A percentile compares a stretch with the other conserved stretches of the same genome.
These are phyloP conservation scores for Pseudotulostoma volvatum DNA, from an alignment of 495 filamentous ascomycete genomes.

Conservation along the genomic window DNA sequence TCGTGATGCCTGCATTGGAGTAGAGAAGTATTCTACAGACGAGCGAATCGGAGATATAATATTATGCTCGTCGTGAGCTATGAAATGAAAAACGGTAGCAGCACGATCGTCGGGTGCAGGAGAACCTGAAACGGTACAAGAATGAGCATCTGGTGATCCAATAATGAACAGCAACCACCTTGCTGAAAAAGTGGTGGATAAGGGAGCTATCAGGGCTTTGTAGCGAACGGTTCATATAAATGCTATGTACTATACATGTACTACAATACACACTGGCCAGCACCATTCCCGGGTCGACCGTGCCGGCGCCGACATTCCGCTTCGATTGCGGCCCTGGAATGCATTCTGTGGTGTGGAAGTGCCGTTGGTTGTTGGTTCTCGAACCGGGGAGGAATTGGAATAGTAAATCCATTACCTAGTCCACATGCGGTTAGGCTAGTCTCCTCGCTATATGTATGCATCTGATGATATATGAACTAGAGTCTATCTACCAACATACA, in stretches of 20 bases:
- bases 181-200: slow-evolving; percentile 12
- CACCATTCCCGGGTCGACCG: slow-evolving; percentile 10
- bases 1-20: background rate
- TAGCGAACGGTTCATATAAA: slow-evolving; percentile 4
- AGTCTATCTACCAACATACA: no score
- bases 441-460: no score
- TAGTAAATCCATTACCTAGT: no score
- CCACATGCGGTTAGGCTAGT: no score
- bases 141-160: slow-evolving; percentile 18
- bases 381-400: no score
- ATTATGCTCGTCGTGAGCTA: slow-evolving; percentile 5
- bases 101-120: slow-evolving; percentile 9
- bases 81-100: slow-evolving; percentile 13
- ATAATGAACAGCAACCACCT: slow-evolving; percentile 16
- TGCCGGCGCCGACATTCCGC: slow-evolving; percentile 11
- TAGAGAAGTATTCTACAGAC: background rate
- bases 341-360: slow-evolving; percentile 17
- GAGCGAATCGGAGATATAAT: slow-evolving; percentile 10
- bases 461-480: no score
- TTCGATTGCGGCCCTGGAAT: slow-evolving; percentile 14
- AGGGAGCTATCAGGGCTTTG: slow-evolving; percentile 10
- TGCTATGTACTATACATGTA: slow-evolving; percentile 9
- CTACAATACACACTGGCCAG: slow-evolving; percentile 14
- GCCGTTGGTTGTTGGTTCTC: no score
- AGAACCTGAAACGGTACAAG: slow-evolving; percentile 16